phyloP scores from a whole-genome alignment of 352 stramenopile species.

The Plasmopara viticola region DNA sequence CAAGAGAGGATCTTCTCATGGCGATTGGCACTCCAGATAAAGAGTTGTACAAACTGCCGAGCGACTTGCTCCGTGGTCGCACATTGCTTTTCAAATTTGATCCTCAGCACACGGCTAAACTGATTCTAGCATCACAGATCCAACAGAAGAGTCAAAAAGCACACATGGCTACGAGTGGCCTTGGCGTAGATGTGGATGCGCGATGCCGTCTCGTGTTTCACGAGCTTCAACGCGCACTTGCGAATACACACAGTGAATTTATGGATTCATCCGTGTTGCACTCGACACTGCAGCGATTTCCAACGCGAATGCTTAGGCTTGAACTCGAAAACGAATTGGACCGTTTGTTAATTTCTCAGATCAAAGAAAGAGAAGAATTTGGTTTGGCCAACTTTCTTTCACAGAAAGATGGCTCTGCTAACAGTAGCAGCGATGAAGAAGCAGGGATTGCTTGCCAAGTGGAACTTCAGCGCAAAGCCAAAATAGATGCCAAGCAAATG shows the following conservation, averaged over 20 bases:
- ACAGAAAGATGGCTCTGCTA: constrained; percentile 3
- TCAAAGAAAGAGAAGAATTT: constrained; percentile 62
- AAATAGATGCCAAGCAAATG: constrained; percentile 26
- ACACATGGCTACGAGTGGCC: constrained; percentile 22
- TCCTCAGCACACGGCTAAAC: constrained; percentile 40
- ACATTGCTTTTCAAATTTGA: constrained; percentile 68
- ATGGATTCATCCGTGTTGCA: constrained; percentile 90
- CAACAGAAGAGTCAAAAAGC: constrained; percentile 27
- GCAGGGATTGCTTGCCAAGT: constrained; percentile 50
- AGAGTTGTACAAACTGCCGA: constrained; percentile 62
- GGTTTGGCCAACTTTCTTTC: constrained; percentile 48
- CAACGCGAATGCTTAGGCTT: constrained; percentile 78
- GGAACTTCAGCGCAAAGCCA: constrained; percentile 27
- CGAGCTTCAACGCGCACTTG: constrained; percentile 86
- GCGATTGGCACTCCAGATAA: constrained; percentile 64
- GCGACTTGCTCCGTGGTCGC: constrained; percentile 45
- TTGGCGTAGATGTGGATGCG: constrained; percentile 81
- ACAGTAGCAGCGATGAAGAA: constrained; percentile 59
- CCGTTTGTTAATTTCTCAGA: constrained; percentile 80
- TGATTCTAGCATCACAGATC: constrained; percentile 37
- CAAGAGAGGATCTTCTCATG: constrained; percentile 48
- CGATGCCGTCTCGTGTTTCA: constrained; percentile 83
- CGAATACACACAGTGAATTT: constrained; percentile 75
- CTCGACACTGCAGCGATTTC: constrained; percentile 85
- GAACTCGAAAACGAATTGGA: constrained; percentile 92